phyloP scores from a whole-genome alignment of 805 yeast genomes.

The Pichia cephalocereana region DNA sequence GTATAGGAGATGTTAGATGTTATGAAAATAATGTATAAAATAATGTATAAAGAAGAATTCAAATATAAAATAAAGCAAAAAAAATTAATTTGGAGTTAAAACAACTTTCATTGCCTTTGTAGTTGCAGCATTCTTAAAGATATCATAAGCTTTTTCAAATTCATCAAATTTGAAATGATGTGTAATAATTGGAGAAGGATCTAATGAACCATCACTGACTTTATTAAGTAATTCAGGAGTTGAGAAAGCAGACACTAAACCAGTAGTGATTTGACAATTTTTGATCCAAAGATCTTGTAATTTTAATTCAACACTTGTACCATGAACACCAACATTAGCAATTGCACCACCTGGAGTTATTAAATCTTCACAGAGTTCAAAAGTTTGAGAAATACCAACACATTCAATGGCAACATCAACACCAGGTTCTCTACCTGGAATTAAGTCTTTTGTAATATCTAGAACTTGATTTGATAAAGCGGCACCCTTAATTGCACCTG shows the following conservation, averaged over 20 bases:
- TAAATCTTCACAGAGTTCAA: conserved; percentile 47
- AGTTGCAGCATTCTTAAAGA: conserved; percentile 43
- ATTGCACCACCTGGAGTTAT: conserved; percentile 52
- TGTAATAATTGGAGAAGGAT: conserved; percentile 46
- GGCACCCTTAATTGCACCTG: conserved; percentile 33
- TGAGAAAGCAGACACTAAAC: conserved; percentile 40
- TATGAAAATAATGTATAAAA: not conserved
- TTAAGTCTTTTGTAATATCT: conserved; percentile 16
- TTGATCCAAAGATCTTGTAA: conserved; percentile 38
- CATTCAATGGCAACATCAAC: conserved; percentile 59
- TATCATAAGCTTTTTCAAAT: conserved; percentile 51
- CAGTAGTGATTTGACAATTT: conserved; percentile 37
- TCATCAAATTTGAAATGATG: conserved; percentile 49
- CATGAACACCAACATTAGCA: conserved; percentile 56
- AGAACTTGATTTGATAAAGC: conserved; percentile 27
- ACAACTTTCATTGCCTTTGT: conserved; percentile 47
- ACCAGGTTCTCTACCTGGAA: conserved; percentile 31
- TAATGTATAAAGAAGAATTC: not conserved
- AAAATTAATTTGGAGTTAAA: conserved; percentile 11
- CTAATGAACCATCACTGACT: conserved; percentile 30
- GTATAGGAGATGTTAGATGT: too few species aligned
- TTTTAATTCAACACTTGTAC: conserved; percentile 31
- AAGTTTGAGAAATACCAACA: conserved; percentile 57
- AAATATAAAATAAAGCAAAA: not conserved
- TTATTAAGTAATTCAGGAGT: conserved; percentile 30